These are phyloP conservation scores for Elaeagnus macrophylla DNA, from an alignment of 306 rosid species.

Conservation along the genomic window DNA sequence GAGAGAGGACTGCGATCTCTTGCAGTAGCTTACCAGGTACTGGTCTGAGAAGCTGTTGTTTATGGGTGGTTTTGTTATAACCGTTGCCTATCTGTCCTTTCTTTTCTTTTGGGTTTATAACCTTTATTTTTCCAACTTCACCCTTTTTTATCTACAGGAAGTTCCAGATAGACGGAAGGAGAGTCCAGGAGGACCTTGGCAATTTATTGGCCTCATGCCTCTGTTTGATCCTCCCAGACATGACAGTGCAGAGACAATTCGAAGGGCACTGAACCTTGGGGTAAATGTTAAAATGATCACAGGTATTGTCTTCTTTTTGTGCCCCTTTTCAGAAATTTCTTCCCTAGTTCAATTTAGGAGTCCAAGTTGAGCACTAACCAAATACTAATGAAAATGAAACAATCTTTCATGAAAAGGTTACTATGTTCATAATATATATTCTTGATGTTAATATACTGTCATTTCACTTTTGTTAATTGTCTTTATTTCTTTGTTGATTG, in stretches of 20 bases:
- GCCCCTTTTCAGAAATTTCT: too few relatives aligned
- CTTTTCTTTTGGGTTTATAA: background rate
- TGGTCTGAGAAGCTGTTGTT: background rate
- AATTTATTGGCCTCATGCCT: conserved; percentile 68
- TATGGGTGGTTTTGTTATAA: background rate
- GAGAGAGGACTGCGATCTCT: conserved; percentile 84
- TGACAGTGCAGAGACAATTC: conserved; percentile 79
- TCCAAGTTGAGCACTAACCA: background rate
- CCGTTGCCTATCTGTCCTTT: background rate
- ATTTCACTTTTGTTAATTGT: background rate
- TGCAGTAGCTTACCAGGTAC: conserved; percentile 78
- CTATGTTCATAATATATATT: too few relatives aligned
- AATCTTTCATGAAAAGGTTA: background rate
- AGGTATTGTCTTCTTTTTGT: conserved; percentile 31
- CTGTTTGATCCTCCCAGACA: conserved; percentile 84
- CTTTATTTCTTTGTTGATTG: background rate
- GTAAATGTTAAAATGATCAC: conserved; percentile 86
- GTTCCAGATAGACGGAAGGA: conserved; percentile 73
- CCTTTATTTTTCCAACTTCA: conserved; percentile 4
- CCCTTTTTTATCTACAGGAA: conserved; percentile 35
- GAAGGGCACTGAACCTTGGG: conserved; percentile 74
- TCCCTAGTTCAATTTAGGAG: background rate
- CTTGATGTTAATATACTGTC: background rate
- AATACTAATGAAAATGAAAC: background rate
- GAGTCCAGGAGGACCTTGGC: conserved; percentile 72